Base-by-base conservation (phyloP, 73 alveolate species). In the Breviolum minutum region DNA sequence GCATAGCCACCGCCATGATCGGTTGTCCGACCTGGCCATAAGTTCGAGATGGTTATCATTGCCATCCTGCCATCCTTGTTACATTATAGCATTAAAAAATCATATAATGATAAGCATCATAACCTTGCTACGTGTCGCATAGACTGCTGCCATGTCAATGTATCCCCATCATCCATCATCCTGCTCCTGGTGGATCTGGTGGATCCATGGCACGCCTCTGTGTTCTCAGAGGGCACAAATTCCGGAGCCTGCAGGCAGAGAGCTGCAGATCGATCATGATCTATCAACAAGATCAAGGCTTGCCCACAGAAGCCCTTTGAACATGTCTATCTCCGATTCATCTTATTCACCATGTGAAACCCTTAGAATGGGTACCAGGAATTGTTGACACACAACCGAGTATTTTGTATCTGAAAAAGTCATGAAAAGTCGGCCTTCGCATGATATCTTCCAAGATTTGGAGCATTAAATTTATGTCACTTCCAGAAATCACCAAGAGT, bases 181-280 rank as follows among this genome's bases (percentile, higher is more conserved):
- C 17, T 68, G 8, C 77, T 68, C 24, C 77, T 68, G 77, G 2
- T 2, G 4, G 77, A n/a, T n/a, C n/a, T n/a, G 54, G 54, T 40
- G 0, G 54, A 40, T 40, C 54, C 54, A 40, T 40, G 16, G 24
- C 29, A 9, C 64, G 62, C 87, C 26, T 27, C 20, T 30, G 87
- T 5, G 2, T 48, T 48, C 29, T 30, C 90, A 29, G 48, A 10
- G 20, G 90, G 90, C 74, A 84, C 93, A 84, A 84, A 84, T 61
- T 84, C 93, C 76, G 93, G 93, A 61, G 93, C 93, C 90, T 81
- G 63, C n/a, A 10, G n/a, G 63, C n/a, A 40, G 54, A 40, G 54
- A 40, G 54, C 54, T 40, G 54, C 54, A 40, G 54, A 40, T 40
- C 54, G 54, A 40, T 40, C 54, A 40, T 40, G 54, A 40, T 40